phyloP scores from a whole-genome alignment of 78 protist genomes.

The Speleostelium caveatum region DNA sequence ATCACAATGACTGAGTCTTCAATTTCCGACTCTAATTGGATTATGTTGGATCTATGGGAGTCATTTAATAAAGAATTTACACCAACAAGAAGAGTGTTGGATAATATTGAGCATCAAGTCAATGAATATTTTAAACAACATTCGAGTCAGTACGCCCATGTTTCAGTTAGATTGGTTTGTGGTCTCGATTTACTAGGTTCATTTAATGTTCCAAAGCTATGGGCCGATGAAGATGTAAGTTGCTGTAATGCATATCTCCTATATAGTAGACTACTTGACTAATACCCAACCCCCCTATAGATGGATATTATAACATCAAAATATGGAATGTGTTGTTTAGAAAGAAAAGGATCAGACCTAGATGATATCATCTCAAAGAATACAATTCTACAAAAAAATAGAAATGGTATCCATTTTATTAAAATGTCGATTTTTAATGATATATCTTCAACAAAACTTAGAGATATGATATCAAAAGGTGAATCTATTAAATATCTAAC shows the following conservation, averaged over 20 bases:
- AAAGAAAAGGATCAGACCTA: conserved; percentile 54
- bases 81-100: conserved; percentile 56
- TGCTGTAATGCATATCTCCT: not conserved
- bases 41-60: conserved; percentile 55
- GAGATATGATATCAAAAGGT: conserved; percentile 16
- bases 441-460: conserved; percentile 57
- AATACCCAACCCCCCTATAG: too few species aligned
- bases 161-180: conserved; percentile 24
- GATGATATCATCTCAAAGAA: conserved; percentile 22
- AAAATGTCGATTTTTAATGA: conserved; percentile 22
- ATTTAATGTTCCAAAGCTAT: conserved; percentile 67
- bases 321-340: conserved; percentile 40
- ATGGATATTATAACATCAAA: conserved; percentile 56
- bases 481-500: conserved; percentile 59
- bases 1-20: conserved; percentile 3
- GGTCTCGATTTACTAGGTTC: conserved; percentile 72
- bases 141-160: not conserved
- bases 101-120: conserved; percentile 13
- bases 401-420: not conserved
- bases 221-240: conserved; percentile 68
- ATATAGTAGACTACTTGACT: too few species aligned
- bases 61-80: conserved; percentile 22
- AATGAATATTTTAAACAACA: not conserved
- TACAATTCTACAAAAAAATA: conserved; percentile 28
- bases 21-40: conserved; percentile 36